Evolutionary conservation across 2,329 filamentous ascomycete genomes (phyloP).

Genomic region (Fusarium musae): DNA sequence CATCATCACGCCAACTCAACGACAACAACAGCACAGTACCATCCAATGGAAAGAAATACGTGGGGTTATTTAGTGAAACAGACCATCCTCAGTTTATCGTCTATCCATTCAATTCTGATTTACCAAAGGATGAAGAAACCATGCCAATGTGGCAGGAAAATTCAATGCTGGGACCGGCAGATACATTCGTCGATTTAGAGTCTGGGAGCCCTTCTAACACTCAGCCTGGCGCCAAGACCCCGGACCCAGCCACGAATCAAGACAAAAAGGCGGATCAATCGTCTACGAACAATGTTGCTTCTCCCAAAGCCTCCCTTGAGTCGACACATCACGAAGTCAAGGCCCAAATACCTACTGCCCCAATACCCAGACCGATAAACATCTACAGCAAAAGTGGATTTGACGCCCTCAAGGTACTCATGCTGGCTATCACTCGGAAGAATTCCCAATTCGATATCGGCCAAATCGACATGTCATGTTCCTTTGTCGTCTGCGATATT

Average conservation of each 20-base stretch:
- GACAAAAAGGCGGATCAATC: rapidly evolving
- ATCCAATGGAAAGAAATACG: not conserved
- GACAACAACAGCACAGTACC: rapidly evolving
- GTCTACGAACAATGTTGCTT: rapidly evolving
- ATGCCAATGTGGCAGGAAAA: not conserved
- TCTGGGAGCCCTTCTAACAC: rapidly evolving
- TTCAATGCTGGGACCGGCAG: rapidly evolving
- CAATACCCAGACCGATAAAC: rapidly evolving
- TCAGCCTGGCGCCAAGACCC: rapidly evolving
- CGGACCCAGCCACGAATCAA: rapidly evolving
- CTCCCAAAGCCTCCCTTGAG: rapidly evolving
- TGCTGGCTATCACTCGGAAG: rapidly evolving
- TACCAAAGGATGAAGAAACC: not conserved
- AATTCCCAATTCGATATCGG: not conserved
- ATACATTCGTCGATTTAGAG: rapidly evolving
- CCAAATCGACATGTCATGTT: not conserved
- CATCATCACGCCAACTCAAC: too few species aligned
- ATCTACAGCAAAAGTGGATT: rapidly evolving
- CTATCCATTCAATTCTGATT: not conserved
- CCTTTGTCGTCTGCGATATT: not conserved
- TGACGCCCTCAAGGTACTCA: not conserved
- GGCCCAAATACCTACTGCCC: too few species aligned
- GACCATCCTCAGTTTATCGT: not conserved
- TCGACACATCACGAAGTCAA: rapidly evolving
- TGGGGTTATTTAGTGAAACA: not conserved